Base-by-base conservation (phyloP, 1,284 basidiomycete species). In the Cryptococcus amylolentus region DNA sequence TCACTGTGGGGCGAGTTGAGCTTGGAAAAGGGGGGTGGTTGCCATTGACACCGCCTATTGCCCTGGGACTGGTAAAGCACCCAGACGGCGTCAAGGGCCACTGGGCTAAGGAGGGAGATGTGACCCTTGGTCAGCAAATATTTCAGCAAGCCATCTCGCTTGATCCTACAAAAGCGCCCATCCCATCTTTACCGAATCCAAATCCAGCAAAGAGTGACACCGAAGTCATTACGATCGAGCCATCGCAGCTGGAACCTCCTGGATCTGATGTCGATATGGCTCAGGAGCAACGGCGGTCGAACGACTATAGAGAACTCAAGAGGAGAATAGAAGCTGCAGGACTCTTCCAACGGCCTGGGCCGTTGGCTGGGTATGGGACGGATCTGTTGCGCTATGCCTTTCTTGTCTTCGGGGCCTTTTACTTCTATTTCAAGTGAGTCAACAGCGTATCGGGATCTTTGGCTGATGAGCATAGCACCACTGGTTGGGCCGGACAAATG, bases 1-100 rank as follows among this genome's bases (percentile, higher is more conserved):
- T 88, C 75, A 83, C 84, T 47, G 81, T 96, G 31, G 95, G 88
- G 13, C 81, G 81, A 26, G 86, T 98, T 18, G 82, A 86, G 10
- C 54, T 66, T 14, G 59, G 61, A 7, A 46, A 49, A 16, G 42
- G 45, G 39, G 78, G 83, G 5, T 98, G 92, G 89, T 76, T 78
- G 39, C 89, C 94, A 16, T 81, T 98, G 43, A 82, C 92, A 0
- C 95, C 96, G 27, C 96, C 95, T 2, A 83, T 97, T 61, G 86
- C 88, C 79, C 83, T 87, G 1, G 95, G 94, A 26, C 88, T 91
- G 84, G 82, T 88, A 23, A 78, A 81, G 41, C 82, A 81, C 52
- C 63, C 59, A 2, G 67, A 72, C 50, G 72, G 71, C 7, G 49
- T 66, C 28, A 67, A 68, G 54, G 67, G 72, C 18, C 63, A 73